phyloP scores from a whole-genome alignment of 2,329 filamentous ascomycete genomes.

The Fusarium napiforme region DNA sequence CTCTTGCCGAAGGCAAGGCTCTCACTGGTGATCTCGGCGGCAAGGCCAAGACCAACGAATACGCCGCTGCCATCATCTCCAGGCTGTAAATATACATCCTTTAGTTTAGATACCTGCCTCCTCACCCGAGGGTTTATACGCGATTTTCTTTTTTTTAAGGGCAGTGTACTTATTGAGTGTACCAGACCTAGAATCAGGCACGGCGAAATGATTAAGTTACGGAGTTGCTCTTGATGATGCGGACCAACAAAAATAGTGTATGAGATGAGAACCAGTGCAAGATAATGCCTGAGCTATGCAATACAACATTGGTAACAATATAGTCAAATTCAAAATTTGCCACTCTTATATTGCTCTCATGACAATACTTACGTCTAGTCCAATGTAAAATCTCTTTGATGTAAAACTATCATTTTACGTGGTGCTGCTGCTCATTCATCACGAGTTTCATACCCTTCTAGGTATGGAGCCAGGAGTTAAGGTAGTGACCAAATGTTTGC shows the following conservation, averaged over 20 bases:
- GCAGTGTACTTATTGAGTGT: constrained; percentile 48
- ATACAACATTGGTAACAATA: constrained; percentile 16
- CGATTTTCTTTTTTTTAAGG: constrained; percentile 40
- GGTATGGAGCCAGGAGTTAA: too few relatives aligned
- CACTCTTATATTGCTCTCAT: not conserved
- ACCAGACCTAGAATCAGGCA: constrained; percentile 46
- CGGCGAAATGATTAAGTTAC: constrained; percentile 46
- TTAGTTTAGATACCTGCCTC: constrained; percentile 43
- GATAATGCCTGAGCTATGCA: constrained; percentile 9
- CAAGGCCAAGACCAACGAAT: constrained; percentile 95
- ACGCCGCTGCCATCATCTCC: constrained; percentile 88
- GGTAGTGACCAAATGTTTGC: not conserved
- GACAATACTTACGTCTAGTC: not conserved
- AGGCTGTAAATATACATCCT: constrained; percentile 61
- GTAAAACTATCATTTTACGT: not conserved
- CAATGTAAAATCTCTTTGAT: not conserved
- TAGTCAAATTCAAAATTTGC: constrained; percentile 3
- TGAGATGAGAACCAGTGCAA: constrained; percentile 25
- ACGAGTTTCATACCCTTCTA: not conserved
- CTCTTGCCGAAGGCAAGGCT: constrained; percentile 93
- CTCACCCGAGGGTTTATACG: constrained; percentile 31
- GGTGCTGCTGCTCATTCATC: not conserved
- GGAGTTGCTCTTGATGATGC: constrained; percentile 35
- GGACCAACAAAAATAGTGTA: constrained; percentile 12
- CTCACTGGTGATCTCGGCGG: constrained; percentile 97